A percentile compares a stretch with the other conserved stretches of the same genome.
phyloP scores from a whole-genome alignment of 345 rosid genomes.

The Rhodamnia rubescens region DNA sequence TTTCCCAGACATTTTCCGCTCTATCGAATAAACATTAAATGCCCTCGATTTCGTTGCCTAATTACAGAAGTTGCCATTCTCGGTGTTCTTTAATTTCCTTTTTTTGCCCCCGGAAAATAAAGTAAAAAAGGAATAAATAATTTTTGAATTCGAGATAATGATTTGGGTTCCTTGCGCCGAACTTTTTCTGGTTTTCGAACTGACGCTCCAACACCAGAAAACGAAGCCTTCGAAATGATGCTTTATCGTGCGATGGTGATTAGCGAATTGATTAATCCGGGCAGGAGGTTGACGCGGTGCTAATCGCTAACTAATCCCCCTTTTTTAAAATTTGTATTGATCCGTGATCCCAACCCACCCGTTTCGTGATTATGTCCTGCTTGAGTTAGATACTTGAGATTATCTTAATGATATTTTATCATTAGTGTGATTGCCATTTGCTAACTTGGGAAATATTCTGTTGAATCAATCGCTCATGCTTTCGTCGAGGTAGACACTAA shows the following conservation, averaged over 20 bases:
- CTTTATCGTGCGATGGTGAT: conserved; percentile 10
- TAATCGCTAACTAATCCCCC: neutral
- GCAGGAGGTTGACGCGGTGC: neutral
- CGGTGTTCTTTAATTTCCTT: neutral
- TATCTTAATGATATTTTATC: neutral
- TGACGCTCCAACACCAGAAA: conserved; percentile 30
- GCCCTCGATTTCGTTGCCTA: neutral
- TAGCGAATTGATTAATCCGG: neutral
- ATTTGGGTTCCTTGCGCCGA: neutral
- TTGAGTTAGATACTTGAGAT: neutral
- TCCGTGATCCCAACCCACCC: neutral
- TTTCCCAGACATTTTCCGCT: neutral
- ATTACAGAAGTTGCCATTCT: neutral
- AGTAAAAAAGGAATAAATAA: neutral
- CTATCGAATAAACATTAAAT: neutral
- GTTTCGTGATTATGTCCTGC: neutral
- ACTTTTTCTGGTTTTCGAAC: conserved; percentile 1
- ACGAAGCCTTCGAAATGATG: conserved; percentile 20
- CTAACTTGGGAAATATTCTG: neutral
- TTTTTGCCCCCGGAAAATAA: neutral
- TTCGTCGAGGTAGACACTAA: neutral
- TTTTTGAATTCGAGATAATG: neutral
- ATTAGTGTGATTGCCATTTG: neutral
- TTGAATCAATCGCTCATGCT: neutral
- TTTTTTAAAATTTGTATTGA: neutral